phyloP scores from a whole-genome alignment of 306 rosid genomes.

The Citrullus mucosospermus region DNA sequence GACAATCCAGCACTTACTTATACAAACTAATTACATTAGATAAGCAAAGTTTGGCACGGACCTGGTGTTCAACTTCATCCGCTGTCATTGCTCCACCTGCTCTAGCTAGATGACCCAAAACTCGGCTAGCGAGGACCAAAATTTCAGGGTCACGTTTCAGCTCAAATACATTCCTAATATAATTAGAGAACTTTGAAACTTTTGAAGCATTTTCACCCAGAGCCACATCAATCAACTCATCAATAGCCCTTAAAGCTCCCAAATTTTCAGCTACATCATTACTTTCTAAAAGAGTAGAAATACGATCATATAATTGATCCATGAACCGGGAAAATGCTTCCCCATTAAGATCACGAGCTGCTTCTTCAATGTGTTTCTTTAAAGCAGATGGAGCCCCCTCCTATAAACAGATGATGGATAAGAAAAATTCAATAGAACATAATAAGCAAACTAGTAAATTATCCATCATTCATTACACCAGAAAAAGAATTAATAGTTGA shows the following conservation, averaged over 20 bases:
- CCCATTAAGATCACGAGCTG: constrained; percentile 86
- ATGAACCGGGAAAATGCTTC: constrained; percentile 87
- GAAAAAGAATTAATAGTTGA: neutral
- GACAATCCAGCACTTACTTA: constrained; percentile 8
- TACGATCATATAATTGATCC: constrained; percentile 89
- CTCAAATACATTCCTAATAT: constrained; percentile 77
- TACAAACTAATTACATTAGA: neutral
- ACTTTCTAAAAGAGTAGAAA: constrained; percentile 64
- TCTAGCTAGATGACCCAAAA: constrained; percentile 88
- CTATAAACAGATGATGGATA: constrained; percentile 18
- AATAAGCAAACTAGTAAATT: neutral
- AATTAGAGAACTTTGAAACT: constrained; percentile 74
- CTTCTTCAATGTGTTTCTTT: constrained; percentile 83
- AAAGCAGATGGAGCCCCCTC: constrained; percentile 76
- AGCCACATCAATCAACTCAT: constrained; percentile 83
- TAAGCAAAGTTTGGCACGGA: constrained; percentile 11
- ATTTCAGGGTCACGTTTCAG: constrained; percentile 82
- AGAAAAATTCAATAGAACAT: neutral
- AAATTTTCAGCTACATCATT: constrained; percentile 71
- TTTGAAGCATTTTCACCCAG: constrained; percentile 94
- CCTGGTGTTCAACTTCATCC: constrained; percentile 96
- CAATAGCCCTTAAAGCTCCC: constrained; percentile 93
- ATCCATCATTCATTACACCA: neutral
- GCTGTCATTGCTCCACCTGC: constrained; percentile 99
- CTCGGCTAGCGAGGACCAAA: constrained; percentile 82